A percentile compares a stretch with the other conserved stretches of the same genome.
phyloP scores from a whole-genome alignment of 441 rosid species.

The Cnidoscolus chayamansa region DNA sequence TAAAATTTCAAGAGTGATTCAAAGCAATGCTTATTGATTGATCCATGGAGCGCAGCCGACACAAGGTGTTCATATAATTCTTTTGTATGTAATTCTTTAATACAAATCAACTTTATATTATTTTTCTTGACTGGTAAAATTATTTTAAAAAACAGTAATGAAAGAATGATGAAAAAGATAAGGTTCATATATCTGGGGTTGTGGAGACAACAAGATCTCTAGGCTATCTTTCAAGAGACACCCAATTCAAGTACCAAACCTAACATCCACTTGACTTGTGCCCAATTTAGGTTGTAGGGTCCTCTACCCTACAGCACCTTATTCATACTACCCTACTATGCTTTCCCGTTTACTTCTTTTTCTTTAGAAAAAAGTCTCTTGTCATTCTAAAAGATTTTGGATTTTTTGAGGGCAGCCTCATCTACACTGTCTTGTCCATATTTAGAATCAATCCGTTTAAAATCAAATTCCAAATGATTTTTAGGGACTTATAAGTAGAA shows the following conservation, averaged over 20 bases:
- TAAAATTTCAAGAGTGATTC: too few relatives aligned
- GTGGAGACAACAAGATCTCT: constrained; percentile 37
- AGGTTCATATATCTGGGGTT: too few relatives aligned
- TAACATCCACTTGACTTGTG: neutral
- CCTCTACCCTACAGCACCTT: constrained; percentile 5
- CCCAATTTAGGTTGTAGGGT: constrained; percentile 13
- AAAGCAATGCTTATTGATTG: neutral
- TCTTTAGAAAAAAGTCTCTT: too few relatives aligned
- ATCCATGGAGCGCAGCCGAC: constrained; percentile 12
- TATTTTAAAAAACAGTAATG: too few relatives aligned
- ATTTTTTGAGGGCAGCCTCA: neutral
- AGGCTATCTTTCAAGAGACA: constrained; percentile 26
- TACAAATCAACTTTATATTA: too few relatives aligned
- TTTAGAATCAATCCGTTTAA: neutral
- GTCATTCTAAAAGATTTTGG: neutral
- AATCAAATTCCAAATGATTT: too few relatives aligned
- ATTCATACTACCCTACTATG: neutral
- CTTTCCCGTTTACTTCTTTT: too few relatives aligned
- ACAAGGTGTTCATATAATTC: constrained; percentile 1
- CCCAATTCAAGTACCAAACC: constrained; percentile 20
- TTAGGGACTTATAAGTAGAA: too few relatives aligned
- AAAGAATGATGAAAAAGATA: too few relatives aligned
- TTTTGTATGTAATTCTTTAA: too few relatives aligned
- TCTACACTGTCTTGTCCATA: too few relatives aligned
- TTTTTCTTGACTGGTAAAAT: too few relatives aligned